These are phyloP conservation scores for Bryoglossum gracile DNA, from an alignment of 495 filamentous ascomycete genomes.

Conservation along the genomic window DNA sequence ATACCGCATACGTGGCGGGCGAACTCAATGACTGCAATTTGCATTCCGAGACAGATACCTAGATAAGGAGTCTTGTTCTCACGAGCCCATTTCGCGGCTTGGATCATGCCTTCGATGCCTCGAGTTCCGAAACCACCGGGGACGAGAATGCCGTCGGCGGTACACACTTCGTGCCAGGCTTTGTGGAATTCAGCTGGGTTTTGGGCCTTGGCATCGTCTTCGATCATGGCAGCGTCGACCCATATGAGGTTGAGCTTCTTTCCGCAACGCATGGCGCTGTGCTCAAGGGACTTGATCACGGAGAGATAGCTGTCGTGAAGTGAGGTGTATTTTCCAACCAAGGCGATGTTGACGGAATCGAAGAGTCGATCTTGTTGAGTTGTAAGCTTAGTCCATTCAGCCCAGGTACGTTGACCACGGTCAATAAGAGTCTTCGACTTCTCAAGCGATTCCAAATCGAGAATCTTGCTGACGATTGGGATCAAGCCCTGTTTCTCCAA, in stretches of 20 bases:
- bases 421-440: slow-evolving; percentile 40
- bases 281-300: slow-evolving; percentile 80
- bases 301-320: slow-evolving; percentile 77
- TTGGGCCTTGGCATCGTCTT: slow-evolving; percentile 45
- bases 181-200: slow-evolving; percentile 75
- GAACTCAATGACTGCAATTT: slow-evolving; percentile 86
- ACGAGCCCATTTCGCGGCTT: slow-evolving; percentile 74
- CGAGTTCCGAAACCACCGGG: slow-evolving; percentile 82
- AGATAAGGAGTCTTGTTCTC: slow-evolving; percentile 75
- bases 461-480: slow-evolving; percentile 46
- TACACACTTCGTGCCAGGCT: slow-evolving; percentile 76
- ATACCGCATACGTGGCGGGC: slow-evolving; percentile 62
- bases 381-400: slow-evolving; percentile 65
- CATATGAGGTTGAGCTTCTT: slow-evolving; percentile 73
- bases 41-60: slow-evolving; percentile 92
- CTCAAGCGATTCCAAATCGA: slow-evolving; percentile 48
- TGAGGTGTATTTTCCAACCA: slow-evolving; percentile 87
- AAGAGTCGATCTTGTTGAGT: slow-evolving; percentile 50
- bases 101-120: slow-evolving; percentile 83
- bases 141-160: slow-evolving; percentile 54
- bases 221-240: slow-evolving; percentile 80
- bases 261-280: slow-evolving; percentile 78
- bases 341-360: slow-evolving; percentile 69
- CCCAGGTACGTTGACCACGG: slow-evolving; percentile 60
- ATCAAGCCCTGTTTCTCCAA: slow-evolving; percentile 75